phyloP scores from a whole-genome alignment of 2,329 filamentous ascomycete genomes.

The Hysterium pulicare region DNA sequence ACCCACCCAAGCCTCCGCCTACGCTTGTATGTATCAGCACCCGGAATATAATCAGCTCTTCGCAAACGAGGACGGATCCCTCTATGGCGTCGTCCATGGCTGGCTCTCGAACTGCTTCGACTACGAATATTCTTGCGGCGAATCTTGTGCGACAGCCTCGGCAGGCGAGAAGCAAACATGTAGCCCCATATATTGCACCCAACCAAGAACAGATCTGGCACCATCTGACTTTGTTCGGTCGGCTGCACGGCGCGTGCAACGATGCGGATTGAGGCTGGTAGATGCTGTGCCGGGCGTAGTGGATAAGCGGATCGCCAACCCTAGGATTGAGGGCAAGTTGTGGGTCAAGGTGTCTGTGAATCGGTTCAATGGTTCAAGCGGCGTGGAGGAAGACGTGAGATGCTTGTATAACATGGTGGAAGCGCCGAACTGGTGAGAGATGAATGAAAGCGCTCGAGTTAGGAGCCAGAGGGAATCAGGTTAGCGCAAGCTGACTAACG shows the following conservation, averaged over 20 bases:
- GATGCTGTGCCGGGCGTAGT: conserved; percentile 1
- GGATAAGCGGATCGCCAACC: conserved; percentile 3
- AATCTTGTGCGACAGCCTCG: not conserved
- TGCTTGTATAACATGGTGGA: conserved; percentile 4
- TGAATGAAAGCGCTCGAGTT: no score
- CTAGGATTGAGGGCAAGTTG: conserved; percentile 5
- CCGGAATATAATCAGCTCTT: conserved; percentile 1
- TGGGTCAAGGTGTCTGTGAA: conserved; percentile 5
- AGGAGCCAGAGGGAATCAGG: no score
- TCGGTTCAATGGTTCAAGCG: not conserved
- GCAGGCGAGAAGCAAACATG: not conserved
- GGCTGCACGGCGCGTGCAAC: not conserved
- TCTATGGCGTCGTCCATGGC: conserved; percentile 5
- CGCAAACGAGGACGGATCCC: not conserved
- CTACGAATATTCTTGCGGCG: conserved; percentile 1
- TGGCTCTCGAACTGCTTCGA: conserved; percentile 4
- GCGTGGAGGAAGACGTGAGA: not conserved
- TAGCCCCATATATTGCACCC: not conserved
- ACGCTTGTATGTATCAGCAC: not conserved
- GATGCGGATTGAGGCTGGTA: conserved; percentile 4
- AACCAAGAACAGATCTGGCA: not conserved
- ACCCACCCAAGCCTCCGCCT: not conserved
- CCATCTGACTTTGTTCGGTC: not conserved
- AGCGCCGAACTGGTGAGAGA: no score
- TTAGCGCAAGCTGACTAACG: no score